Evolutionary conservation across 2,329 filamentous ascomycete species (phyloP).

Genomic region (Aspergillus awamori): DNA sequence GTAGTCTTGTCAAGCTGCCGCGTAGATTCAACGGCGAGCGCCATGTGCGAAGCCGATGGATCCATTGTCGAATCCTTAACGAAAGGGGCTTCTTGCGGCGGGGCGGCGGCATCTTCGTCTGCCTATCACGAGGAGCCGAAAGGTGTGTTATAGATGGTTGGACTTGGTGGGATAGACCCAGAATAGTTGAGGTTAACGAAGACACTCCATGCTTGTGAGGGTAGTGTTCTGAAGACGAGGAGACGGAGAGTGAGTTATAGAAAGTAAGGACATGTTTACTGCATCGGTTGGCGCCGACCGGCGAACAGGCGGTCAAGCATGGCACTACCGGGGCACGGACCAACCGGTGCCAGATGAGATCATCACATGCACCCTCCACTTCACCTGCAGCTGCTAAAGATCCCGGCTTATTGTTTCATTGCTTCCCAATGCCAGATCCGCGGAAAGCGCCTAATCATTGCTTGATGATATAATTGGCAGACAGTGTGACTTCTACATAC

Average conservation of each 20-base stretch:
- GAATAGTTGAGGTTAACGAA: neutral
- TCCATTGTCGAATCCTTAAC: neutral
- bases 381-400: too few relatives aligned
- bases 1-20: slow-evolving; percentile 25
- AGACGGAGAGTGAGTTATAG: neutral
- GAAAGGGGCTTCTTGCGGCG: slow-evolving; percentile 1
- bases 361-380: too few relatives aligned
- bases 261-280: slow-evolving; percentile 1
- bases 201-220: neutral
- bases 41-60: slow-evolving; percentile 18
- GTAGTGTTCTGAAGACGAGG: neutral
- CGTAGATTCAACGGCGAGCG: slow-evolving; percentile 26
- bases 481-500: too few relatives aligned
- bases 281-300: neutral
- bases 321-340: neutral
- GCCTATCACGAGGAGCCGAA: neutral
- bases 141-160: neutral
- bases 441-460: too few relatives aligned
- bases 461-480: neutral
- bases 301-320: neutral
- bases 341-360: neutral
- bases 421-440: too few relatives aligned
- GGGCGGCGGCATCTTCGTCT: neutral
- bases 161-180: neutral
- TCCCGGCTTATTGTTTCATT: too few relatives aligned